A percentile compares a stretch with the other conserved stretches of the same genome.
Evolutionary conservation across 371 early-diverging fungal species (phyloP).

Genomic region (Nosema granulosis): DNA sequence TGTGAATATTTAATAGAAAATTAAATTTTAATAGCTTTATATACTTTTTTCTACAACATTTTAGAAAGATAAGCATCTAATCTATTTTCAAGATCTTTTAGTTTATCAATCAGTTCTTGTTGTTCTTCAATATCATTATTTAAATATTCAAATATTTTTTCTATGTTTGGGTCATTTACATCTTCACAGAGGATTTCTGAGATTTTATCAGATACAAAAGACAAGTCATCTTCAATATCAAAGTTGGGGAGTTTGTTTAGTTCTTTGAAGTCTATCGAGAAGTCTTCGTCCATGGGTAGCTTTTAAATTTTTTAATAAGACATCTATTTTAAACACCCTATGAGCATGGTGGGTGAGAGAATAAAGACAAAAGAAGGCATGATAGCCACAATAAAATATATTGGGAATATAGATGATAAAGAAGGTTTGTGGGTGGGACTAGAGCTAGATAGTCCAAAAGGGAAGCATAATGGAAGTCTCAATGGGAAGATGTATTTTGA

Average conservation of each 20-base stretch:
- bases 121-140: slow-evolving; percentile 50
- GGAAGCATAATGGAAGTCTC: slow-evolving; percentile 56
- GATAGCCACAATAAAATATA: slow-evolving; percentile 50
- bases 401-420: slow-evolving; percentile 53
- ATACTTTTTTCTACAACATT: too few relatives aligned
- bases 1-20: too few relatives aligned
- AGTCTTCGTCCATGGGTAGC: slow-evolving; percentile 27
- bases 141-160: slow-evolving; percentile 61
- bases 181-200: slow-evolving; percentile 24
- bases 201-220: neutral
- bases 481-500: slow-evolving; percentile 55
- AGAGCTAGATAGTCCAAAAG: slow-evolving; percentile 52
- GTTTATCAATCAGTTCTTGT: slow-evolving; percentile 29
- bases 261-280: slow-evolving; percentile 27
- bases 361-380: slow-evolving; percentile 28
- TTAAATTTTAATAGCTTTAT: too few relatives aligned
- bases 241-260: slow-evolving; percentile 11
- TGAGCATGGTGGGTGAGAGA: slow-evolving; percentile 32
- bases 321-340: neutral
- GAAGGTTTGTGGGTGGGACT: slow-evolving; percentile 59
- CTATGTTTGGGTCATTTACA: slow-evolving; percentile 45
- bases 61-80: slow-evolving; percentile 29
- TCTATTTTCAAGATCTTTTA: slow-evolving; percentile 36
- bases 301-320: slow-evolving; percentile 11
- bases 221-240: slow-evolving; percentile 3